A percentile compares a stretch with the other conserved stretches of the same genome.
These are phyloP conservation scores for Clonostachys rosea DNA, from an alignment of 2,329 filamentous ascomycete species.

Conservation along the genomic window DNA sequence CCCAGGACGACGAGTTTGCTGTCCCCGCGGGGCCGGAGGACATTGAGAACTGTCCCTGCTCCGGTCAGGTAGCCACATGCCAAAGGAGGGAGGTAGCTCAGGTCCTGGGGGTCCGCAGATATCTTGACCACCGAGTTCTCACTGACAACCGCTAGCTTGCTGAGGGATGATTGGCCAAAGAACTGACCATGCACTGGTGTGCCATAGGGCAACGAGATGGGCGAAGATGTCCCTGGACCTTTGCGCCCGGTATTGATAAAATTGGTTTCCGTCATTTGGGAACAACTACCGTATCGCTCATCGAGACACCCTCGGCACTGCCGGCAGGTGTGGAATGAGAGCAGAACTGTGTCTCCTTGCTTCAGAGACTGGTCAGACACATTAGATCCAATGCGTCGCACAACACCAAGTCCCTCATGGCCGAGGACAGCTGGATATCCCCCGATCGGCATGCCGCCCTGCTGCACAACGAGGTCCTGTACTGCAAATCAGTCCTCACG, in stretches of 20 bases:
- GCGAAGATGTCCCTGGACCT: slow-evolving; percentile 7
- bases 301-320: slow-evolving; percentile 10
- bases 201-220: slow-evolving; percentile 9
- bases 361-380: slow-evolving; percentile 15
- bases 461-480: slow-evolving; percentile 8
- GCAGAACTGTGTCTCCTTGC: slow-evolving; percentile 20
- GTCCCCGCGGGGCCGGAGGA: slow-evolving; percentile 11
- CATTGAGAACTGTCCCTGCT: slow-evolving; percentile 24
- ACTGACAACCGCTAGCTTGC: slow-evolving; percentile 18
- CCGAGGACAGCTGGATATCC: slow-evolving; percentile 19
- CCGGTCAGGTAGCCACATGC: slow-evolving; percentile 30
- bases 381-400: slow-evolving; percentile 16
- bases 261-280: slow-evolving; percentile 12
- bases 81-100: slow-evolving; percentile 14
- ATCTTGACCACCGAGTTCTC: slow-evolving; percentile 20
- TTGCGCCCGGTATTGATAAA: slow-evolving; percentile 9
- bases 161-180: slow-evolving; percentile 26
- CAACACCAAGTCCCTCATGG: slow-evolving; percentile 17
- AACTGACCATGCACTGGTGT: slow-evolving; percentile 16
- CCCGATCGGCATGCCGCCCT: slow-evolving; percentile 6
- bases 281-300: slow-evolving; percentile 12
- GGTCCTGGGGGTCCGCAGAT: slow-evolving; percentile 8
- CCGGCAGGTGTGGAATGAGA: slow-evolving; percentile 16
- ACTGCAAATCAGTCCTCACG: not conserved
- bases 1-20: slow-evolving; percentile 23